Base-by-base conservation (phyloP, 805 yeast genomes). In the Tetrapisispora iriomotensis region DNA sequence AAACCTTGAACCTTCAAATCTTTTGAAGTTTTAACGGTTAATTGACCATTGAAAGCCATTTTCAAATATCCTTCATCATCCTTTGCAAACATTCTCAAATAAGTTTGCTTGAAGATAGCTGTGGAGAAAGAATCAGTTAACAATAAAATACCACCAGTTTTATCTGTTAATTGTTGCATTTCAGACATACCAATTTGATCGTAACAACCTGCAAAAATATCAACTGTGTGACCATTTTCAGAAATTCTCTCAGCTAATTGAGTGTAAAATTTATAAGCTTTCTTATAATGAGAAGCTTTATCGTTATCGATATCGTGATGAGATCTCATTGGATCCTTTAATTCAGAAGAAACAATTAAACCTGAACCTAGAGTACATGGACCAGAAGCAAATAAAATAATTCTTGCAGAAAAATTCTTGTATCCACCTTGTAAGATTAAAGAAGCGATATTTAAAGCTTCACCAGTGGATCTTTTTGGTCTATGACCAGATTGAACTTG, bases 301-400 rank as follows among this genome's bases (percentile, higher is more conserved):
- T 88, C 95, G 50, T 86, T 79, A 60, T 90, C 96, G 48, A 90
- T 83, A 60, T 90, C 96, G 54, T 82, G 84, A 64, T 90, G 97
- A 12, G 96, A 90, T 67, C 97, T 77, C 51, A 90, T 83, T 34
- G 97, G 95, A 62, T 90, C 97, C 58, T 82, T 82, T 59, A 90
- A 72, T 60, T 85, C 90, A 22, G 79, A 77, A 35, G 92, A 84
- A 23, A 90, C 97, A 50, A 88, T 86, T 59, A 82, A 68, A 50
- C 97, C 97, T 9, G 97, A 96, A 36, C 81, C 83, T 55, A 82
- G 77, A 32, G 97, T 90, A 58, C 95, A 79, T 31, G 95, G 94
- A 45, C 97, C 97, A 38, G 88, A 94, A 29, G 94, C 77, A 56
- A 90, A 90, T 43, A 90, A 69, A 70, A 85, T 77, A 51, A 90